Base-by-base conservation (phyloP, 164 flowering plant genomes). In the Warburgia ugandensis region DNA sequence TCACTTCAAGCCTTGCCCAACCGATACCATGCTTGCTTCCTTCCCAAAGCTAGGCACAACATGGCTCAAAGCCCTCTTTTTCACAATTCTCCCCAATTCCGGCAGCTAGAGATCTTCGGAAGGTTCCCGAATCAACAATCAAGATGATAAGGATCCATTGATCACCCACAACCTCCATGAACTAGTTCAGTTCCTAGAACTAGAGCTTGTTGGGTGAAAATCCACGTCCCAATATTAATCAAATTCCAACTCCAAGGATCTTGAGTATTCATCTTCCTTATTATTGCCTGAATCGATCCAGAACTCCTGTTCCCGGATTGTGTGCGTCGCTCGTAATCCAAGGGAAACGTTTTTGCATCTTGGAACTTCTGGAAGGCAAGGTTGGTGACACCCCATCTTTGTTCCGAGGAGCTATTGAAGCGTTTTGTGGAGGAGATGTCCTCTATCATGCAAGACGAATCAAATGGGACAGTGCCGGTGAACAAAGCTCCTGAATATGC, bases 11-110 rank as follows among this genome's bases (percentile, higher is more conserved):
- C 44, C 44, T 2, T 22, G 17, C 2, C 20, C 16, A 17, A 22
- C 21, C 8, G 44, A 40, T 17, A 22, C 19, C 21, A 19, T 17
- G 21, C 21, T 40, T 14, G 21, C 44, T 40, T 40, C 44, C 16
- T 40, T 40, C 21, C 44, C 44, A 19, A 40, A 40, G 19, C n/a
- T 22, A 1, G 16, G 44, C 21, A 40, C 44, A 12, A 40, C 44
- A 40, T 40, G 44, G 44, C 44, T 40, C 44, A 40, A 40, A 17
- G 44, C 44, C 21, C 44, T 40, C 44, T n/a, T 40, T 22, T 40
- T n/a, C 44, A 40, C 44, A 9, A 40, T 40, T n/a, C 44, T 40
- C 17, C 21, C n/a, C 44, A 12, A 12, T 40, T n/a, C n/a, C n/a
- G n/a, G n/a, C n/a, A n/a, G n/a, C n/a, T n/a, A n/a, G n/a, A n/a